Evolutionary conservation across 495 filamentous ascomycete species (phyloP).

Genomic region (Hypoxylon rickii): DNA sequence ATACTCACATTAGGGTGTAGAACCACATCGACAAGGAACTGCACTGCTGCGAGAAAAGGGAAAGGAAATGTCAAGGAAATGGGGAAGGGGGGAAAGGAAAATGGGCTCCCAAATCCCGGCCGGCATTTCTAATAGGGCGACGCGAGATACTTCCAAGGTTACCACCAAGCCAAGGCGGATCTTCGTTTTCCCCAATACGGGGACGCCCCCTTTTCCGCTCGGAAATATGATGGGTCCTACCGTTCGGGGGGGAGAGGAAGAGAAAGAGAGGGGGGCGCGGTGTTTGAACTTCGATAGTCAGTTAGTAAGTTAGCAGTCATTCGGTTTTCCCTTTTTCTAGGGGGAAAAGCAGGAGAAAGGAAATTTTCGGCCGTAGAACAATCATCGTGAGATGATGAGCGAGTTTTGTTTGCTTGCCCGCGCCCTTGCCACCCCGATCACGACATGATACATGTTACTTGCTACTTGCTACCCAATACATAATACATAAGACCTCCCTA

Average conservation of each 20-base stretch:
- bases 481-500: no score
- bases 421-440: constrained; percentile 3
- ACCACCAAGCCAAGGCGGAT: constrained; percentile 25
- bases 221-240: no score
- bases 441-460: constrained; percentile 7
- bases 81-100: background rate
- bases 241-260: no score
- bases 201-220: no score
- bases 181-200: constrained; percentile 21
- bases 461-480: no score
- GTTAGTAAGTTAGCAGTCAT: background rate
- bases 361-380: constrained; percentile 3
- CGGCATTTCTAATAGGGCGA: constrained; percentile 33
- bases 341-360: background rate
- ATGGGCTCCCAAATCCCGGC: constrained; percentile 28
- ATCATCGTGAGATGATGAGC: background rate
- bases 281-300: constrained; percentile 11
- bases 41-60: constrained; percentile 18
- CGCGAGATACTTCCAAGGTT: constrained; percentile 11
- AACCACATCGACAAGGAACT: constrained; percentile 6
- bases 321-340: background rate
- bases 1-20: background rate
- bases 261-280: constrained; percentile 6
- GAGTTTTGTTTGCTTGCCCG: constrained; percentile 6
- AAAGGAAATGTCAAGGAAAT: constrained; percentile 3